Base-by-base conservation (phyloP, 108 stramenopile genomes). In the Nitzschia inconspicua region DNA sequence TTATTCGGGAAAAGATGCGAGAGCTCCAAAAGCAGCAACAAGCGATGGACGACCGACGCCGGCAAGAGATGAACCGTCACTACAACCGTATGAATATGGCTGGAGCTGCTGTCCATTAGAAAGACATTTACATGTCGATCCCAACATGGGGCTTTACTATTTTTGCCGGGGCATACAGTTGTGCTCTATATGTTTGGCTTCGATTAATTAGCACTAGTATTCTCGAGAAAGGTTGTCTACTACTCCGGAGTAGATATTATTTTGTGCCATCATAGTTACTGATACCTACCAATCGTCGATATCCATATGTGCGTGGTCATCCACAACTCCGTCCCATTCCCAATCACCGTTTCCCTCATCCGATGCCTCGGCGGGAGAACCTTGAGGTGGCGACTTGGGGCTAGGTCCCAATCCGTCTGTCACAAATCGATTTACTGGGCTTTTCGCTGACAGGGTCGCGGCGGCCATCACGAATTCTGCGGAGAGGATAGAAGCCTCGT, bases 41-140 rank as follows among this genome's bases (percentile, higher is more conserved):
- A 60, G 86, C 86, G 19, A 92, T 95, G 90, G 94, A 94, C 65
- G 93, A 94, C 58, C 79, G 93, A 24, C 79, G 93, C 55, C 82
- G 93, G 31, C 77, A 89, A 57, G 87, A 87, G 62, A 94, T 94
- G 93, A 91, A 94, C 46, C 72, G 88, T 37, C 72, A 73, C 58
- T 72, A 72, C 36, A 22, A 35, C 35, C 55, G 63, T 23, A 56
- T 57, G 51, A 29, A 47, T 20, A 11, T 25, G 24, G 41, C 25
- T 4, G 46, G 66, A 19, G 55, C n/a, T n/a, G n/a, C n/a, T n/a
- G n/a, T n/a, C n/a, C n/a, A n/a, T n/a, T n/a, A n/a, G n/a, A n/a
- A n/a, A n/a, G n/a, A n/a, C n/a, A n/a, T n/a, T n/a, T n/a, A n/a
- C n/a, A n/a, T n/a, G n/a, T n/a, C n/a, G n/a, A n/a, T n/a, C n/a